Conservation (phyloP, 495 filamentous ascomycete genomes). For the Xylaria venustula region DNA sequence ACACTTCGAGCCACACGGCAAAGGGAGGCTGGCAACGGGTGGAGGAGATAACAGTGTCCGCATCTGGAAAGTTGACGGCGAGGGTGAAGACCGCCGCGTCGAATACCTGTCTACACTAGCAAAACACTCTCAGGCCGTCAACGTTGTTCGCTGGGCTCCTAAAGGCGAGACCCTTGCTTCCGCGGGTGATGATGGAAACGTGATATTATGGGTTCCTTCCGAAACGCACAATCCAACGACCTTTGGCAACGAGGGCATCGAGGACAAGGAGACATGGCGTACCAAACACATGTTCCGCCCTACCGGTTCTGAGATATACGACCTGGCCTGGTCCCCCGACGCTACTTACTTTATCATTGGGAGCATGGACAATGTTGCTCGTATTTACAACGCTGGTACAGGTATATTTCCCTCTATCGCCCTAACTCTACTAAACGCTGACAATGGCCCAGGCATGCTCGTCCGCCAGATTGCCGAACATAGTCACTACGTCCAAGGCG, state of each 20-base stretch:
- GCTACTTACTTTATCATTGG: constrained; percentile 95
- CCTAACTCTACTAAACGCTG: background rate
- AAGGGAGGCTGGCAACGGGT: constrained; percentile 86
- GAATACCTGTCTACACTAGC: constrained; percentile 86
- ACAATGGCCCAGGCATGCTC: constrained; percentile 62
- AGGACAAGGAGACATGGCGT: constrained; percentile 96
- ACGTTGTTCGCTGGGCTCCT: constrained; percentile 94
- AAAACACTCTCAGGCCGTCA: constrained; percentile 96
- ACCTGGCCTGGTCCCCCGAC: constrained; percentile 97
- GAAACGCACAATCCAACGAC: constrained; percentile 57
- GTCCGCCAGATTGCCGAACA: constrained; percentile 98
- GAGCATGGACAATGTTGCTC: constrained; percentile 97
- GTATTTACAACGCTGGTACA: constrained; percentile 93
- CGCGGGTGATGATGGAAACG: constrained; percentile 95
- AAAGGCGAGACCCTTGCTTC: constrained; percentile 92
- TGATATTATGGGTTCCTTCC: constrained; percentile 89
- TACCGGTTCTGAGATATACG: constrained; percentile 90
- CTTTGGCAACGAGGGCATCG: constrained; percentile 79
- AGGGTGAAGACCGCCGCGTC: constrained; percentile 83
- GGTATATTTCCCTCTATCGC: constrained; percentile 60
- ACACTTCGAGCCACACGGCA: constrained; percentile 92
- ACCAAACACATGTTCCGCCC: constrained; percentile 97
- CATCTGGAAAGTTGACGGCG: constrained; percentile 86
- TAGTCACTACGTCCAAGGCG: constrained; percentile 98
- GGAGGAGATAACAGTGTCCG: constrained; percentile 97